Percentiles rank a stretch among this genome's conserved stretches.
These are phyloP conservation scores for Aspergillus proliferans DNA, from an alignment of 2,329 filamentous ascomycete species.

Conservation along the genomic window DNA sequence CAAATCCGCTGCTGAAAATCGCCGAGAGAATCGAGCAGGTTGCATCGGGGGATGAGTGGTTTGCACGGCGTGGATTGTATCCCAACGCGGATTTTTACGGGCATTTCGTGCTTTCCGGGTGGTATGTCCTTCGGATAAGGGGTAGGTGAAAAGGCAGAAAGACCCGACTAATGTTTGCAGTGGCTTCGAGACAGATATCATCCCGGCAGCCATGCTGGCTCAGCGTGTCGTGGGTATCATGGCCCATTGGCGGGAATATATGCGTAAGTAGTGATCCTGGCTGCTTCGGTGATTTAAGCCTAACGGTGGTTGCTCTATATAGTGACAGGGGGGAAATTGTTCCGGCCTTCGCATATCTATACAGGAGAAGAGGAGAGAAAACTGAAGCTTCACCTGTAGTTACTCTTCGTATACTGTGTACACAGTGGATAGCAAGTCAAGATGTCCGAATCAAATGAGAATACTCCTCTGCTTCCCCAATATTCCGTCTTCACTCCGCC, in stretches of 20 bases:
- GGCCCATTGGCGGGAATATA: constrained; percentile 31
- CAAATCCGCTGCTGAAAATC: constrained; percentile 16
- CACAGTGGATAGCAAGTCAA: background rate
- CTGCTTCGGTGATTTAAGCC: constrained; percentile 7
- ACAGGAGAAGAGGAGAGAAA: constrained; percentile 13
- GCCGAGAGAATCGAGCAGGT: constrained; percentile 21
- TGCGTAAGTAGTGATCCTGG: constrained; percentile 15
- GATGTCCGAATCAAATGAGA: constrained; percentile 3
- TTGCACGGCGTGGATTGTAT: constrained; percentile 27
- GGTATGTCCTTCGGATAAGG: constrained; percentile 20
- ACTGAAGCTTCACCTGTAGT: background rate
- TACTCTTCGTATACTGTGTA: background rate
- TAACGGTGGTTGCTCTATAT: constrained; percentile 1
- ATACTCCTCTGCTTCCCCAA: constrained; percentile 11
- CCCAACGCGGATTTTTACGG: constrained; percentile 44
- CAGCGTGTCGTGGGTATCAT: constrained; percentile 28
- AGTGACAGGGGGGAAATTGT: constrained; percentile 24
- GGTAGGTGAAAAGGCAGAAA: background rate
- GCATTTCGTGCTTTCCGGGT: constrained; percentile 38
- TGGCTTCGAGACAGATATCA: constrained; percentile 23
- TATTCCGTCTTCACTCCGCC: constrained; percentile 28
- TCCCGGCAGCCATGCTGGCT: constrained; percentile 24
- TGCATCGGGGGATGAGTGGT: constrained; percentile 23
- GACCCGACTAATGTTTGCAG: constrained; percentile 8
- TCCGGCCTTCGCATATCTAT: constrained; percentile 25